Percentiles rank a stretch among this genome's conserved stretches.
Evolutionary conservation across 116 monocot species (phyloP).

Genomic region (Dioscorea cayenensis): DNA sequence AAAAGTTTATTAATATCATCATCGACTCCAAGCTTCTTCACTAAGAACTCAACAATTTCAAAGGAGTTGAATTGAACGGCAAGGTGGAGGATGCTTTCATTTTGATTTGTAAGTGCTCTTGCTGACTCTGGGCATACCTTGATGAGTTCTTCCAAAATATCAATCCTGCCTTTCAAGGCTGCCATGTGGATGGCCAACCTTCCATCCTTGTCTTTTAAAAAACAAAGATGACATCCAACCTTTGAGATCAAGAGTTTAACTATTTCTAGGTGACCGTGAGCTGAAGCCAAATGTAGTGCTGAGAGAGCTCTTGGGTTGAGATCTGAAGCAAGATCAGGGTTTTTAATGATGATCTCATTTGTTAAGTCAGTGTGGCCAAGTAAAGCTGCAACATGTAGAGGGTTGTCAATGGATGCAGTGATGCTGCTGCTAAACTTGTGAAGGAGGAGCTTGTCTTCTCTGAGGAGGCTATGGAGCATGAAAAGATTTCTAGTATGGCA

Average conservation of each 20-base stretch:
- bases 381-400: too few species aligned
- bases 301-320: too few species aligned
- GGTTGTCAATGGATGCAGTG: too few species aligned
- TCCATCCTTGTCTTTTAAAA: constrained; percentile 8
- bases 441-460: too few species aligned
- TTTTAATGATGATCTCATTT: too few species aligned
- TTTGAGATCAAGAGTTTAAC: neutral
- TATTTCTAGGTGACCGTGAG: neutral
- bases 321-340: too few species aligned
- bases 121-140: neutral
- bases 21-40: neutral
- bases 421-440: too few species aligned
- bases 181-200: neutral
- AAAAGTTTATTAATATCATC: neutral
- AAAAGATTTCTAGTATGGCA: too few species aligned
- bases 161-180: neutral
- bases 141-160: constrained; percentile 6
- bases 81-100: constrained; percentile 15
- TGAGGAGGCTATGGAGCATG: too few species aligned
- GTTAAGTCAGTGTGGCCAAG: too few species aligned
- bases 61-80: constrained; percentile 11
- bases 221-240: neutral
- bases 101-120: neutral
- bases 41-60: constrained; percentile 2
- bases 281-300: neutral